Base-by-base conservation (phyloP, 2,329 filamentous ascomycete genomes). In the Trichoderma cornu-damae region DNA sequence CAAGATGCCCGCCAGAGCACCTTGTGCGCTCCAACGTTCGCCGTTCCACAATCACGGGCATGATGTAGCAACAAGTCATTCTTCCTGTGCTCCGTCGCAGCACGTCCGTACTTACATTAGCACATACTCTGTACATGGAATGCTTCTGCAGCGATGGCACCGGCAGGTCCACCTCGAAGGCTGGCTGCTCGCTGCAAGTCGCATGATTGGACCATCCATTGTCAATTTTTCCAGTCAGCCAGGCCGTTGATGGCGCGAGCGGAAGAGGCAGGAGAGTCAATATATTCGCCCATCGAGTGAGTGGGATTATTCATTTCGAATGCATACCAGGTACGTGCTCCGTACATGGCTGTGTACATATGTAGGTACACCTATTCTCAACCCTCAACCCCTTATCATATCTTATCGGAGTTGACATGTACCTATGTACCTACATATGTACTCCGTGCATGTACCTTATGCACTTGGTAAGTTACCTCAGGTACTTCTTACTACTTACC, bases 111-210 rank as follows among this genome's bases (percentile, higher is more conserved):
- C 37, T n/a, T 26, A 43, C 35, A 32, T 52, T 40, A 51, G 35
- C 20, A 22, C 40, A 18, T 46, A 40, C 12, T 44, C 32, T 54
- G 28, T n/a, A n/a, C n/a, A n/a, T n/a, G n/a, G n/a, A n/a, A n/a
- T n/a, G n/a, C n/a, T 40, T 35, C 40, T 46, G 51, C 20, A 46
- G 6, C 40, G 28, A 35, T 34, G 37, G 28, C 38, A 24, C 37
- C 8, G 50, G 40, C 30, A n/a, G n/a, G n/a, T n/a, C 51, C 51
- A 54, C 40, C 38, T 54, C 50, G 51, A 53, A 26, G n/a, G 42
- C n/a, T 35, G n/a, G 40, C 34, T 12, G 24, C 24, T 30, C n/a
- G n/a, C 30, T 47, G 42, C 30, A n/a, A n/a, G 40, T 20, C 32
- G 42, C 20, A 22, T 55, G 51, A 55, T 55, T 55, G 51, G 51